Percentiles rank a stretch among this genome's conserved stretches.
Conservation (phyloP, 2,329 filamentous ascomycete genomes). For the Colletotrichum nymphaeae region DNA sequence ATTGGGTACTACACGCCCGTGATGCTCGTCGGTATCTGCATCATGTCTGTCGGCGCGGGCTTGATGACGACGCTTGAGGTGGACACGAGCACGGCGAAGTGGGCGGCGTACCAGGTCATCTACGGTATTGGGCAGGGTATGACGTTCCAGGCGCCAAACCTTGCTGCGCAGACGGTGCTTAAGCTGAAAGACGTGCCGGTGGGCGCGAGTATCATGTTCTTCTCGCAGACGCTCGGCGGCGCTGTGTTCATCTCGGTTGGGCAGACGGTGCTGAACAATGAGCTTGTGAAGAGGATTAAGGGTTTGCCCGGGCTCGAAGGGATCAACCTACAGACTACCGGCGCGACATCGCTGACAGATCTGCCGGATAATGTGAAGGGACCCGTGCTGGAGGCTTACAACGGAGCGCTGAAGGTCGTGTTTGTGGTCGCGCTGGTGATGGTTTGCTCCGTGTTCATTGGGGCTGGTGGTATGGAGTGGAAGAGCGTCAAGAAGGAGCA, state of each 20-base stretch:
- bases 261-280: conserved; percentile 56
- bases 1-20: conserved; percentile 56
- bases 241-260: conserved; percentile 58
- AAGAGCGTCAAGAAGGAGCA: conserved; percentile 52
- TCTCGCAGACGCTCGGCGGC: conserved; percentile 58
- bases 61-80: conserved; percentile 52
- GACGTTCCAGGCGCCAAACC: conserved; percentile 55
- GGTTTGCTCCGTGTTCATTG: conserved; percentile 64
- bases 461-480: conserved; percentile 70
- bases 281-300: conserved; percentile 49
- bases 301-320: conserved; percentile 43
- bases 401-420: conserved; percentile 65
- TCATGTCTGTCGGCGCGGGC: conserved; percentile 50
- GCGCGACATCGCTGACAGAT: conserved; percentile 37
- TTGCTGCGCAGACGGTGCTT: conserved; percentile 60
- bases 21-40: conserved; percentile 48
- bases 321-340: conserved; percentile 28
- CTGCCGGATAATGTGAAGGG: conserved; percentile 39
- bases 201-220: conserved; percentile 56
- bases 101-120: conserved; percentile 57
- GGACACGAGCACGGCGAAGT: conserved; percentile 43
- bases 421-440: conserved; percentile 71
- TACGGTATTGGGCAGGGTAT: conserved; percentile 58
- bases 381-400: conserved; percentile 62
- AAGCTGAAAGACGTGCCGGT: conserved; percentile 53